Percentiles rank a stretch among this genome's conserved stretches.
Evolutionary conservation across 2,329 filamentous ascomycete species (phyloP).

Genomic region (Venturia aucupariae): DNA sequence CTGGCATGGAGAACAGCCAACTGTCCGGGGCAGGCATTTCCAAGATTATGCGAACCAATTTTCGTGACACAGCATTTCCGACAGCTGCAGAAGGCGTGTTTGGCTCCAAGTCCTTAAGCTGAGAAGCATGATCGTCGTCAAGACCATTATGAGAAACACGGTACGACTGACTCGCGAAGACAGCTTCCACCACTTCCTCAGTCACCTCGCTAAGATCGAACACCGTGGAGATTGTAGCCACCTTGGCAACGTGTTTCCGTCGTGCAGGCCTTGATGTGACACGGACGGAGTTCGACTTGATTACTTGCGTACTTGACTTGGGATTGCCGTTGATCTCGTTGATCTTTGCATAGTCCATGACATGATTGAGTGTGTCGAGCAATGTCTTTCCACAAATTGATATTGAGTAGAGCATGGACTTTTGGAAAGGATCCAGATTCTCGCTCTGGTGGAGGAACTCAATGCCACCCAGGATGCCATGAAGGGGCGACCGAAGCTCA

Average conservation of each 20-base stretch:
- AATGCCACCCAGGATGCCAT: slow-evolving; percentile 20
- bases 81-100: neutral
- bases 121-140: neutral
- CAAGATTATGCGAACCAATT: slow-evolving; percentile 24
- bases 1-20: slow-evolving; percentile 29
- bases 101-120: neutral
- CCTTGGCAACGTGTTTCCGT: neutral
- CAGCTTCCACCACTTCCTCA: slow-evolving; percentile 12
- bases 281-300: neutral
- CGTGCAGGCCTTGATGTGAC: neutral
- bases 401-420: slow-evolving; percentile 26
- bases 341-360: slow-evolving; percentile 23
- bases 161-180: slow-evolving; percentile 8
- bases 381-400: slow-evolving; percentile 33
- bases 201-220: slow-evolving; percentile 6
- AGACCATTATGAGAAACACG: neutral
- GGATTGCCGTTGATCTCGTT: slow-evolving; percentile 10
- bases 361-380: slow-evolving; percentile 32
- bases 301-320: slow-evolving; percentile 18
- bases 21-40: slow-evolving; percentile 28
- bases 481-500: slow-evolving; percentile 24
- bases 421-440: neutral
- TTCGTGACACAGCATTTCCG: slow-evolving; percentile 4
- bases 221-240: neutral
- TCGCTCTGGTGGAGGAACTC: slow-evolving; percentile 15